phyloP scores from a whole-genome alignment of 345 rosid species.

The Anacardium occidentale region DNA sequence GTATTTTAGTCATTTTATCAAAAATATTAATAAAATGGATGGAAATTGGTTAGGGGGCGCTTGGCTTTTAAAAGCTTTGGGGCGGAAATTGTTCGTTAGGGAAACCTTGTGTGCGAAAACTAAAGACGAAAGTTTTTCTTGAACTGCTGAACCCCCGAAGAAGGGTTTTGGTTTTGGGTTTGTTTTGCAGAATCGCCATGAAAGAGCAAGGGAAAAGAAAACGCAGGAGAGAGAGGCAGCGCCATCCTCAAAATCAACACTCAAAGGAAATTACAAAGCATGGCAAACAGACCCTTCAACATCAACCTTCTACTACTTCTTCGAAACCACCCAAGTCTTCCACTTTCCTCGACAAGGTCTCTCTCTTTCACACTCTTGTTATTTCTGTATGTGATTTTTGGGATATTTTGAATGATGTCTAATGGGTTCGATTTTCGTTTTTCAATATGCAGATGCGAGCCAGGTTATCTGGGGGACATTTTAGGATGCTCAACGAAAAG shows the following conservation, averaged over 20 bases:
- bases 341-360: slow-evolving; percentile 57
- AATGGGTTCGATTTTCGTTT: background rate
- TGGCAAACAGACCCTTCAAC: slow-evolving; percentile 10
- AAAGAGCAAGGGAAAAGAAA: slow-evolving; percentile 43
- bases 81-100: no score
- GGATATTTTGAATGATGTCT: background rate
- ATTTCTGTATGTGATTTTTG: background rate
- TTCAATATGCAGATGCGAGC: slow-evolving; percentile 64
- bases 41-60: no score
- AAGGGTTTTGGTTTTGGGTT: slow-evolving; percentile 2
- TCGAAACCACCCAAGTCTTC: slow-evolving; percentile 36
- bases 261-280: slow-evolving; percentile 19
- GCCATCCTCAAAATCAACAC: slow-evolving; percentile 24
- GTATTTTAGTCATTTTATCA: no score
- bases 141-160: no score
- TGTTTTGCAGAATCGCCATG: slow-evolving; percentile 22
- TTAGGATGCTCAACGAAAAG: slow-evolving; percentile 91
- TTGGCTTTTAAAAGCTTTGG: no score
- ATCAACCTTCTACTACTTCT: slow-evolving; percentile 16
- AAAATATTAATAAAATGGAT: no score
- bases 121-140: no score
- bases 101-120: no score
- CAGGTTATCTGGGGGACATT: slow-evolving; percentile 76
- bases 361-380: slow-evolving; percentile 8
- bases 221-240: slow-evolving; percentile 47